Evolutionary conservation across 352 stramenopile species (phyloP), one percentile per base, ranked within the genome.

Genomic region (Pelagophyceae sp.): DNA sequence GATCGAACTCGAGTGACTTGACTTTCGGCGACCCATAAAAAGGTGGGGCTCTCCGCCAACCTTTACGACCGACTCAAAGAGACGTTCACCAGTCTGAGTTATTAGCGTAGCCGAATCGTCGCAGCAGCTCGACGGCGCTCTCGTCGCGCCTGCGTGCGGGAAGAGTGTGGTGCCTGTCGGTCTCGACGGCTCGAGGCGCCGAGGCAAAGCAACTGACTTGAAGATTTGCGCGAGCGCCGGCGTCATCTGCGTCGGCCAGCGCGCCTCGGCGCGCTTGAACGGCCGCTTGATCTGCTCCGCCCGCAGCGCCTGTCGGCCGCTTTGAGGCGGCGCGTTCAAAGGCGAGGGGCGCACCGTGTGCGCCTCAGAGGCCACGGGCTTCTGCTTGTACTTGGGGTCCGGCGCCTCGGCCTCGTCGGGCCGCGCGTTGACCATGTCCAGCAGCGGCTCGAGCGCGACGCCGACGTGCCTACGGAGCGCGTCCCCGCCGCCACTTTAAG

Each of bases 81-180:
- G 11, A 54, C 60, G 5, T 35, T 67, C 31, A 67, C 60, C 60
- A 67, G 11, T 67, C 31, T 17, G 25, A 35, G 31, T 67, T 35
- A 35, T 67, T 67, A 11, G 11, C 60, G 60, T 67, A 67, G 60
- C 60, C 60, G 60, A 67, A 67, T 35, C 60, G 60, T 27, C 25
- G 25, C 25, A 67, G 60, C 11, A 67, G 60, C 11, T 35, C 31
- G 25, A 67, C 60, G 60, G 60, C 60, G 25, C 11, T 27, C 11
- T 67, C 5, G 60, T 67, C 60, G 5, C 60, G 60, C 60, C 45
- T 54, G 45, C 23, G 45, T 11, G n/a, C n/a, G n/a, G n/a, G n/a
- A n/a, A n/a, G n/a, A n/a, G n/a, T n/a, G n/a, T n/a, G n/a, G n/a
- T n/a, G n/a, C n/a, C n/a, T n/a, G n/a, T n/a, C n/a, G n/a, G n/a